Conservation (phyloP, 495 filamentous ascomycete species). For the Terfezia claveryi region DNA sequence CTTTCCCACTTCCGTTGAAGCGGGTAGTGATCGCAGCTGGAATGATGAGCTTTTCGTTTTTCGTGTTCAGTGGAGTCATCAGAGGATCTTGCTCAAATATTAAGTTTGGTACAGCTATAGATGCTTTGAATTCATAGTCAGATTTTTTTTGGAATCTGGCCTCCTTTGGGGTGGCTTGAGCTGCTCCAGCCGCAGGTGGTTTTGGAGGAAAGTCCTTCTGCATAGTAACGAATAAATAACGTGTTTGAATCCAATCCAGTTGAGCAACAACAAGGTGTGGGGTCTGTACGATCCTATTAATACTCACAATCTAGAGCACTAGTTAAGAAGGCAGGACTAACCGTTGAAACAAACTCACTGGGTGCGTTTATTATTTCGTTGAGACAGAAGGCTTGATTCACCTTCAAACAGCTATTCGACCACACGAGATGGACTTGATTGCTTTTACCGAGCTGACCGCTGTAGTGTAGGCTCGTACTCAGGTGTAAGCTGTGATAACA, state of each 20-base stretch:
- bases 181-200: too few relatives aligned
- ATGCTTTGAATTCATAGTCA: too few relatives aligned
- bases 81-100: conserved; percentile 35
- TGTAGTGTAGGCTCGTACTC: conserved; percentile 36
- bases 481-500: conserved; percentile 52
- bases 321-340: not conserved
- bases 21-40: conserved; percentile 28
- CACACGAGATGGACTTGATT: conserved; percentile 22
- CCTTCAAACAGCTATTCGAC: conserved; percentile 40
- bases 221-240: conserved; percentile 53
- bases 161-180: too few relatives aligned
- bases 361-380: conserved; percentile 76
- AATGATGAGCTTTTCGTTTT: conserved; percentile 22
- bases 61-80: conserved; percentile 23
- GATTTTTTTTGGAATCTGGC: too few relatives aligned
- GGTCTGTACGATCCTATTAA: not conserved
- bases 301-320: not conserved
- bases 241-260: conserved; percentile 74
- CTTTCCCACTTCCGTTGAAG: too few relatives aligned
- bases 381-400: conserved; percentile 42
- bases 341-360: conserved; percentile 30
- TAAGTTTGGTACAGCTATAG: too few relatives aligned
- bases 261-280: conserved; percentile 55
- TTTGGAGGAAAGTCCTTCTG: too few relatives aligned
- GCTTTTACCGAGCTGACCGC: not conserved